phyloP scores from a whole-genome alignment of 768 basidiomycete genomes.

The Pleurotus giganteus region DNA sequence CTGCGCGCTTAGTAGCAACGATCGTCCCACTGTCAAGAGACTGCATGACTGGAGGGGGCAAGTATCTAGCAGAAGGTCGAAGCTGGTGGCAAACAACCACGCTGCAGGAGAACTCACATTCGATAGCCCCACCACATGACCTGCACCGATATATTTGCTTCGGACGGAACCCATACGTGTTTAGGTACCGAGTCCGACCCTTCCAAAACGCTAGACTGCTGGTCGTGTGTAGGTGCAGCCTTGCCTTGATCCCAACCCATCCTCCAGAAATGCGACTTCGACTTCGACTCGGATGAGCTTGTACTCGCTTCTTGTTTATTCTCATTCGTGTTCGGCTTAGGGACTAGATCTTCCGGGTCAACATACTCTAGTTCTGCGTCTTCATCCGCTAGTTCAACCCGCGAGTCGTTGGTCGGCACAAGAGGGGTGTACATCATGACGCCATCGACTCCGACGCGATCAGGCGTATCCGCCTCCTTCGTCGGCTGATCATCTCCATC shows the following conservation, averaged over 20 bases:
- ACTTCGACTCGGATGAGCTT: slow-evolving; percentile 13
- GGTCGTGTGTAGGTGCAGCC: neutral
- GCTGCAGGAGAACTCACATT: slow-evolving; percentile 39
- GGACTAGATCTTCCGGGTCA: slow-evolving; percentile 1
- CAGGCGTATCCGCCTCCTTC: slow-evolving; percentile 24
- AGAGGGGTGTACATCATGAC: slow-evolving; percentile 80
- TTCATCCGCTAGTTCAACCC: slow-evolving; percentile 68
- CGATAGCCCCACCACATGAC: slow-evolving; percentile 83
- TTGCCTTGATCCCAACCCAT: slow-evolving; percentile 15
- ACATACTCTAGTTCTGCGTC: slow-evolving; percentile 32
- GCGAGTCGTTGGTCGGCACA: slow-evolving; percentile 56
- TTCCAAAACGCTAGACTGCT: slow-evolving; percentile 10
- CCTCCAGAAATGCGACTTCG: slow-evolving; percentile 10
- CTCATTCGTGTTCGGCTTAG: slow-evolving; percentile 35
- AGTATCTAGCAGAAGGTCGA: slow-evolving; percentile 43
- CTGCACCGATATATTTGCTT: slow-evolving; percentile 69
- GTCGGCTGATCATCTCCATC: neutral
- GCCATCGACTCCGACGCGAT: slow-evolving; percentile 45
- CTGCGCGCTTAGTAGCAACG: slow-evolving; percentile 70
- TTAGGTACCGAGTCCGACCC: neutral
- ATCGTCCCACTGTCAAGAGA: slow-evolving; percentile 60
- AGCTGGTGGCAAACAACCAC: no score
- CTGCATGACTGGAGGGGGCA: slow-evolving; percentile 74
- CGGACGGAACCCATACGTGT: slow-evolving; percentile 68
- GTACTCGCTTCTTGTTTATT: slow-evolving; percentile 1